Percentiles rank a stretch among this genome's conserved stretches.
phyloP scores from a whole-genome alignment of 768 basidiomycete species.

The Hygrocybe coccinea region DNA sequence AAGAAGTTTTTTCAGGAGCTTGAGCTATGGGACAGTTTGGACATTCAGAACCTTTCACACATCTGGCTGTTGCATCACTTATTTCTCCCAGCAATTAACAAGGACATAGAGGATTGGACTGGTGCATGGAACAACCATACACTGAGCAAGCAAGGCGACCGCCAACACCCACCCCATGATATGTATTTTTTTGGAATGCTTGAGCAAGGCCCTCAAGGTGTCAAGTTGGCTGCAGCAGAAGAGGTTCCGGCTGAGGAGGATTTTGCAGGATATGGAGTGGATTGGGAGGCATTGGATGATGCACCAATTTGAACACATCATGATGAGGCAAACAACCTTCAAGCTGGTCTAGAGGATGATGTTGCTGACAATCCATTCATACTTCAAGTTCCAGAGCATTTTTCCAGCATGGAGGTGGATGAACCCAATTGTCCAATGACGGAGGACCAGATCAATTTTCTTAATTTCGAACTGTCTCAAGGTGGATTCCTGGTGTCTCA shows the following conservation, averaged over 20 bases:
- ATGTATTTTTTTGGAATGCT: constrained; percentile 32
- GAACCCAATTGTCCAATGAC: not conserved
- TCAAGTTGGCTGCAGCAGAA: constrained; percentile 1
- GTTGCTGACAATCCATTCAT: too few species aligned
- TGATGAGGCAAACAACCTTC: constrained; percentile 6
- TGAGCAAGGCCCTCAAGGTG: constrained; percentile 26
- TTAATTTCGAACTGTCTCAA: not conserved
- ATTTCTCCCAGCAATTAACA: constrained; percentile 31
- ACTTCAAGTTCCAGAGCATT: too few species aligned
- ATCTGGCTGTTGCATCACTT: constrained; percentile 40
- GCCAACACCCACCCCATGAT: constrained; percentile 20
- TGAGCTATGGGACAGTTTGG: constrained; percentile 26
- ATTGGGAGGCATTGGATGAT: constrained; percentile 21
- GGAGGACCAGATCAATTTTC: not conserved
- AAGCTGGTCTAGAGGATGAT: not conserved
- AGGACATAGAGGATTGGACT: constrained; percentile 29
- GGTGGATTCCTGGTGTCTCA: too few species aligned
- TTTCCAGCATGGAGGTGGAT: too few species aligned
- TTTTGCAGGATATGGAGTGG: constrained; percentile 21
- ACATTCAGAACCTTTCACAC: constrained; percentile 23
- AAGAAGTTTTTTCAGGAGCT: constrained; percentile 34
- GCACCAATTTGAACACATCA: constrained; percentile 11
- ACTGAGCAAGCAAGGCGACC: constrained; percentile 17
- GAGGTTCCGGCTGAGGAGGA: constrained; percentile 10
- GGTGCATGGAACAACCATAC: constrained; percentile 35